Percentiles rank a stretch among this genome's conserved stretches.
Conservation (phyloP, 129 eudicot genomes). For the Flaveria robusta region DNA sequence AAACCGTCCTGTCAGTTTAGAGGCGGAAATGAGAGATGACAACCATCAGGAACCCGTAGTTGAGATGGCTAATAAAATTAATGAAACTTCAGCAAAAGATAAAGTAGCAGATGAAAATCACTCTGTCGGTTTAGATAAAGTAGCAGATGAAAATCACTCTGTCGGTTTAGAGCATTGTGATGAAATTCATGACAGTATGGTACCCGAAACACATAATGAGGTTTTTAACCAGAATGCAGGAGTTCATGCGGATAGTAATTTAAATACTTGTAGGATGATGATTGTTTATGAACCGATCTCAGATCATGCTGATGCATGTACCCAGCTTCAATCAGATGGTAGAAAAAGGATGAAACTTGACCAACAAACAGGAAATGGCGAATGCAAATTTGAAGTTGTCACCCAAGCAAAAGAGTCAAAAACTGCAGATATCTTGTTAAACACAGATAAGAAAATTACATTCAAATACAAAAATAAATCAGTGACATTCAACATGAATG, state of each 20-base stretch:
- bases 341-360: slow-evolving; percentile 22
- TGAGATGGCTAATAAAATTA: background rate
- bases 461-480: slow-evolving; percentile 4
- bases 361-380: slow-evolving; percentile 15
- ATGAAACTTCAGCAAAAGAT: background rate
- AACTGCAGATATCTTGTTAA: slow-evolving; percentile 8
- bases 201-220: slow-evolving; percentile 22
- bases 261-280: slow-evolving; percentile 25
- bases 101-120: slow-evolving; percentile 7
- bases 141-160: slow-evolving; percentile 20
- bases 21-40: background rate
- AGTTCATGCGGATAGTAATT: background rate
- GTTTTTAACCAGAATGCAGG: slow-evolving; percentile 1
- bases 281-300: slow-evolving; percentile 27
- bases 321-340: slow-evolving; percentile 13
- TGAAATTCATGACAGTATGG: slow-evolving; percentile 21
- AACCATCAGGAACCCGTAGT: background rate
- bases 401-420: slow-evolving; percentile 10
- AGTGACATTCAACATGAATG: slow-evolving; percentile 24
- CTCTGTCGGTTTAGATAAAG: slow-evolving; percentile 3
- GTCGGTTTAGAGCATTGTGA: slow-evolving; percentile 21
- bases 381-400: slow-evolving; percentile 11
- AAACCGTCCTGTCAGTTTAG: slow-evolving; percentile 16
- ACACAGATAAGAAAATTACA: slow-evolving; percentile 18
- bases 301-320: slow-evolving; percentile 18